Evolutionary conservation across 345 rosid species (phyloP).

Genomic region (Mangifera indica): DNA sequence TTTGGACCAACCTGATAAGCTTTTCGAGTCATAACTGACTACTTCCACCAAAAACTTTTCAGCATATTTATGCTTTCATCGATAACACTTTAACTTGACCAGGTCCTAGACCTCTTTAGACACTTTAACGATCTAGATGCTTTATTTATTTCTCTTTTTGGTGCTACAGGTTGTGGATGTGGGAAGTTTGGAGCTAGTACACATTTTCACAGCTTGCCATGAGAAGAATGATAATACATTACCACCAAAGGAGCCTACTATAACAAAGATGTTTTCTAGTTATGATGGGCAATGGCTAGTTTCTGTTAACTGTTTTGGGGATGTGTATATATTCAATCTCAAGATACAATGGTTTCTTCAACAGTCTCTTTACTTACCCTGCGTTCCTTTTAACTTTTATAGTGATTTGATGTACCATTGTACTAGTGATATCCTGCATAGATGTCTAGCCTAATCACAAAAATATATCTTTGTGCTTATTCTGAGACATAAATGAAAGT

Average conservation of each 20-base stretch:
- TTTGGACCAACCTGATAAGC: constrained; percentile 45
- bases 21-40: constrained; percentile 28
- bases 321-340: constrained; percentile 72
- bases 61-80: constrained; percentile 51
- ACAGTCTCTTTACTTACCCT: constrained; percentile 6
- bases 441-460: background rate
- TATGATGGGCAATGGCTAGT: constrained; percentile 92
- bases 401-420: background rate
- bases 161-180: constrained; percentile 60
- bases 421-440: background rate
- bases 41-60: constrained; percentile 42
- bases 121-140: background rate
- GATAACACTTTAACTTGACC: constrained; percentile 17
- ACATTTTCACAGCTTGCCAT: constrained; percentile 57
- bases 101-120: background rate
- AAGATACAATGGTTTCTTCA: constrained; percentile 67
- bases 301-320: constrained; percentile 91
- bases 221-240: constrained; percentile 47
- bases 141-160: background rate
- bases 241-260: constrained; percentile 68
- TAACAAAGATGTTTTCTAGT: constrained; percentile 85
- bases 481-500: background rate
- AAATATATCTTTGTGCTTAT: no score
- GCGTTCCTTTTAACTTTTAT: background rate
- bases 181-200: constrained; percentile 52